A percentile compares a stretch with the other conserved stretches of the same genome.
phyloP scores from a whole-genome alignment of 352 stramenopile species.

The Phytophthora pisi region DNA sequence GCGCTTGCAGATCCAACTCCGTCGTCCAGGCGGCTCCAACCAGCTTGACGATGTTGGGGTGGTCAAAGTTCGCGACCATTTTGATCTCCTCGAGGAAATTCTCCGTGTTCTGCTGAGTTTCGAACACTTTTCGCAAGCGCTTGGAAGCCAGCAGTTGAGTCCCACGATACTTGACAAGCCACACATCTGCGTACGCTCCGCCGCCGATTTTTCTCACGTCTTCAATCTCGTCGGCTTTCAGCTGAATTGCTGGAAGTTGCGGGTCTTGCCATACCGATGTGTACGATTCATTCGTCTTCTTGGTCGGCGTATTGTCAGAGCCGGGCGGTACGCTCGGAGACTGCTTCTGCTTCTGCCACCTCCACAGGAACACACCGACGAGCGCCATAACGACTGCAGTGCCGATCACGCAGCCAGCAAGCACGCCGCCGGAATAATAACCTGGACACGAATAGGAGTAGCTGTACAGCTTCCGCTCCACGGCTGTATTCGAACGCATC shows the following conservation, averaged over 20 bases:
- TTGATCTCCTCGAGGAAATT: conserved; percentile 57
- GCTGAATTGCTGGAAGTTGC: conserved; percentile 41
- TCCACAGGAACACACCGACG: conserved; percentile 12
- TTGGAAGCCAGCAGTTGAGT: conserved; percentile 41
- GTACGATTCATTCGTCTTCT: not conserved
- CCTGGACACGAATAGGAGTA: conserved; percentile 11
- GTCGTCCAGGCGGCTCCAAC: conserved; percentile 53
- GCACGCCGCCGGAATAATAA: conserved; percentile 15
- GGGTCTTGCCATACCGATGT: conserved; percentile 45
- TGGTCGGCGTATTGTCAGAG: not conserved
- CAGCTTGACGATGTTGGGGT: conserved; percentile 47
- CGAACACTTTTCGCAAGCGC: conserved; percentile 35
- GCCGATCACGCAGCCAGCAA: conserved; percentile 18
- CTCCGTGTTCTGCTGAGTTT: conserved; percentile 32
- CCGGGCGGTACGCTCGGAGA: not conserved
- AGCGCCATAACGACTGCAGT: conserved; percentile 12
- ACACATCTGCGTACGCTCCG: conserved; percentile 46
- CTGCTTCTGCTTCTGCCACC: conserved; percentile 14
- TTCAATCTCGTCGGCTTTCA: conserved; percentile 53
- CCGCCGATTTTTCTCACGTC: conserved; percentile 51
- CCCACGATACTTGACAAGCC: conserved; percentile 49
- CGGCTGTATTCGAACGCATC: not conserved
- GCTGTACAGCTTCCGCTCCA: conserved; percentile 13
- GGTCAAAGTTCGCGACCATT: conserved; percentile 45
- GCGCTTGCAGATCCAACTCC: conserved; percentile 46